phyloP scores from a whole-genome alignment of 257 asterid species.

The Oldenlandia corymbosa region DNA sequence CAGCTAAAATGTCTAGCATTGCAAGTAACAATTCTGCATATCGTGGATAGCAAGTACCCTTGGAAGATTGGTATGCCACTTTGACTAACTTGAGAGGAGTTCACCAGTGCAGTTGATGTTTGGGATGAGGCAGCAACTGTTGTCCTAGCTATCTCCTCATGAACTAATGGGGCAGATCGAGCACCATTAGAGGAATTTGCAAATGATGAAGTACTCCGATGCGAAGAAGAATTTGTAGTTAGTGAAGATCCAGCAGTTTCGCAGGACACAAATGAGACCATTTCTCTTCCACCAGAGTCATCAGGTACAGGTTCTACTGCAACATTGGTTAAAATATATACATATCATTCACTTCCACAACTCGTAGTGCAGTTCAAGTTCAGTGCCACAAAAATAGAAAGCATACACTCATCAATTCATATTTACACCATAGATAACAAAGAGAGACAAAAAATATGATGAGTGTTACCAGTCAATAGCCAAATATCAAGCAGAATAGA shows the following conservation, averaged over 20 bases:
- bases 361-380: neutral
- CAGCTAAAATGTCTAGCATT: neutral
- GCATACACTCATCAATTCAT: neutral
- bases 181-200: slow-evolving; percentile 30
- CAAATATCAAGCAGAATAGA: neutral
- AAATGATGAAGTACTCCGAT: slow-evolving; percentile 34
- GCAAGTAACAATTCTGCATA: neutral
- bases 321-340: slow-evolving; percentile 10
- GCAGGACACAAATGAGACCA: slow-evolving; percentile 59
- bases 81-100: slow-evolving; percentile 38
- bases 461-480: neutral
- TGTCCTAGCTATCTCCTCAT: slow-evolving; percentile 40
- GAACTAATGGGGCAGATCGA: slow-evolving; percentile 56
- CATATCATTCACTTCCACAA: neutral
- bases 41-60: slow-evolving; percentile 45
- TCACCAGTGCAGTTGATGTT: slow-evolving; percentile 30
- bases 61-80: slow-evolving; percentile 67
- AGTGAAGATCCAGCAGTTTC: slow-evolving; percentile 32
- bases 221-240: slow-evolving; percentile 29
- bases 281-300: slow-evolving; percentile 50
- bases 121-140: slow-evolving; percentile 36
- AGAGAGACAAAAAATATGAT: neutral
- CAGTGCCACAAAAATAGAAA: neutral
- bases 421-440: neutral
- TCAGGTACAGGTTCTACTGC: slow-evolving; percentile 41